phyloP scores from a whole-genome alignment of 768 basidiomycete species.

The Sarcodon sp. region DNA sequence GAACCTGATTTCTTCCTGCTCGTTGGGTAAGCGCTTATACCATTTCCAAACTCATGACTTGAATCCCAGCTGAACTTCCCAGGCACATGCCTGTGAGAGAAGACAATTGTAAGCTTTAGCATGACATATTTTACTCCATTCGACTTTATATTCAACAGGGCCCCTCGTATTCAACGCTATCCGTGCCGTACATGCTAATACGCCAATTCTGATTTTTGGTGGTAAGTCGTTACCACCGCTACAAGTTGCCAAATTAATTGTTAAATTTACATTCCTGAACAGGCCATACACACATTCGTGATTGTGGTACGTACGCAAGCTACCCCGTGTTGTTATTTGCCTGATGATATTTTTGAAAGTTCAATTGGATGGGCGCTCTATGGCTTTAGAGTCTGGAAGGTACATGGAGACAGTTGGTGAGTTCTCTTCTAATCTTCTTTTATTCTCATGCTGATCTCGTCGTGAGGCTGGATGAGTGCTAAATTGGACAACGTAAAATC shows the following conservation, averaged over 20 bases:
- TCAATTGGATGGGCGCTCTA: conserved; percentile 59
- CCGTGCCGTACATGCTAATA: conserved; percentile 55
- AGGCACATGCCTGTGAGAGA: conserved; percentile 77
- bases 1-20: conserved; percentile 78
- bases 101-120: conserved; percentile 41
- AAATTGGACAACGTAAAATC: conserved; percentile 30
- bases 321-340: neutral
- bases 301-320: conserved; percentile 40
- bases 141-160: conserved; percentile 27
- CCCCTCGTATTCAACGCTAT: conserved; percentile 61
- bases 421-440: conserved; percentile 6
- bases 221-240: conserved; percentile 20
- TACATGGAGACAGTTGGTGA: conserved; percentile 89
- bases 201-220: conserved; percentile 78
- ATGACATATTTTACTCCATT: neutral
- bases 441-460: no score
- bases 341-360: conserved; percentile 18
- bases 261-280: neutral
- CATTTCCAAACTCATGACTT: neutral
- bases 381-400: conserved; percentile 71
- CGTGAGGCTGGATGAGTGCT: conserved; percentile 52
- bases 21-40: conserved; percentile 33
- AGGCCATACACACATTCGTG: conserved; percentile 69
- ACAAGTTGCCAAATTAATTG: neutral
- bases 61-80: neutral